Percentiles rank a stretch among this genome's conserved stretches.
phyloP scores from a whole-genome alignment of 2,329 filamentous ascomycete genomes.

The Colletotrichum echinochloae region DNA sequence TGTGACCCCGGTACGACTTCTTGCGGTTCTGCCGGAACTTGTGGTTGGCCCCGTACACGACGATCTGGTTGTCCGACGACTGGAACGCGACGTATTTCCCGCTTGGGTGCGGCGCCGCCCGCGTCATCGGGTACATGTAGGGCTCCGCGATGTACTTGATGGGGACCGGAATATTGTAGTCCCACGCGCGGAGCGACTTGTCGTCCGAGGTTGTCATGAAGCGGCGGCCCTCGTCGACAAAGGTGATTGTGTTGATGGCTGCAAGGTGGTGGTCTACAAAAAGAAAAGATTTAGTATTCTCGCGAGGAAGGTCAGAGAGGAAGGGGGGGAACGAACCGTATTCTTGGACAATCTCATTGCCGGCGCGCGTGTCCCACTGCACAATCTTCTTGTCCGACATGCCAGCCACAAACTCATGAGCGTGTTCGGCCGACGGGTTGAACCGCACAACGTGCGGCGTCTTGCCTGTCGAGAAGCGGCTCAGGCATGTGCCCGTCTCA shows the following conservation, averaged over 20 bases:
- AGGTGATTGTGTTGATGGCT: constrained; percentile 97
- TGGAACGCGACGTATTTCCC: constrained; percentile 95
- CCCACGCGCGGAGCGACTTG: constrained; percentile 95
- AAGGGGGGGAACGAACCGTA: constrained; percentile 61
- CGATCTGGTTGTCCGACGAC: constrained; percentile 93
- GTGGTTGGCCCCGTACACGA: constrained; percentile 94
- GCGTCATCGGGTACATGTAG: constrained; percentile 97
- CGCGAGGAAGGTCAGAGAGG: too few species aligned
- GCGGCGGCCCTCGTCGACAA: constrained; percentile 91
- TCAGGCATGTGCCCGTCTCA: constrained; percentile 89
- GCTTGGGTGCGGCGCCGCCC: constrained; percentile 84
- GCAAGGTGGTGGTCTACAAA: constrained; percentile 87
- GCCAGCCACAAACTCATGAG: constrained; percentile 92
- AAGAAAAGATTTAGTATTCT: constrained; percentile 10
- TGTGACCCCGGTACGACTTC: constrained; percentile 95
- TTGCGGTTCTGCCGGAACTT: constrained; percentile 98
- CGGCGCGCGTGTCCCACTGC: constrained; percentile 89
- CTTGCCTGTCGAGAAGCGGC: constrained; percentile 91
- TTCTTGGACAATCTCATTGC: constrained; percentile 87
- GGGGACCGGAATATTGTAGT: constrained; percentile 97
- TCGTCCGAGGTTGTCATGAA: constrained; percentile 99
- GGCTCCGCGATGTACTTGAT: constrained; percentile 99
- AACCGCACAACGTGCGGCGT: constrained; percentile 96
- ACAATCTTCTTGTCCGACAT: constrained; percentile 99
- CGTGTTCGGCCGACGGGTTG: constrained; percentile 81